Evolutionary conservation across 371 early-diverging fungal genomes (phyloP).

Genomic region (Fennellomyces sp.): DNA sequence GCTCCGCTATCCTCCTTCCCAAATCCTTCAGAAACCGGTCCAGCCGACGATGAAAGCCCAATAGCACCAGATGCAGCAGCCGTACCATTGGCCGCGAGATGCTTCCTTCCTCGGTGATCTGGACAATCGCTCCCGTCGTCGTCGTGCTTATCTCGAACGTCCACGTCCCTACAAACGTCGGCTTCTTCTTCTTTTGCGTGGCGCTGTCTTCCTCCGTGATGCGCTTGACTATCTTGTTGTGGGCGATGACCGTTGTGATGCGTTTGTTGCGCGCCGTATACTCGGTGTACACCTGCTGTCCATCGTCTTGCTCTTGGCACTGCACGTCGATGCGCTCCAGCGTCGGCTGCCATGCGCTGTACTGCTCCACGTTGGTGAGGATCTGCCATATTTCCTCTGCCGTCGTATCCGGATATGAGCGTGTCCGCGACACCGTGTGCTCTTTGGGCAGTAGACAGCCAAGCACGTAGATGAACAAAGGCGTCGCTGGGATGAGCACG

Average conservation of each 20-base stretch:
- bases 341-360: conserved; percentile 40
- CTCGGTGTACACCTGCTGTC: conserved; percentile 1
- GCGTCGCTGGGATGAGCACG: conserved; percentile 13
- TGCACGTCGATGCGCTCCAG: conserved; percentile 29
- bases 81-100: conserved; percentile 43
- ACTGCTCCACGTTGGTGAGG: conserved; percentile 40
- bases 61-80: conserved; percentile 27
- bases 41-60: conserved; percentile 41
- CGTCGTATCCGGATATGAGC: conserved; percentile 20
- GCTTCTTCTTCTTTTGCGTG: conserved; percentile 6
- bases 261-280: conserved; percentile 8
- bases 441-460: conserved; percentile 17
- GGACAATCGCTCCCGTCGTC: conserved; percentile 11
- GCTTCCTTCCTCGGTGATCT: conserved; percentile 42
- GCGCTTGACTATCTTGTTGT: not conserved
- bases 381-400: conserved; percentile 39
- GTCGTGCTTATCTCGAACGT: conserved; percentile 13
- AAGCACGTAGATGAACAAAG: conserved; percentile 21
- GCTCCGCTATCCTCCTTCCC: conserved; percentile 24
- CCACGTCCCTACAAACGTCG: conserved; percentile 22
- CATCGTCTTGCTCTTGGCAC: conserved; percentile 4
- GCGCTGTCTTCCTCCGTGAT: conserved; percentile 3
- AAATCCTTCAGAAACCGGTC: conserved; percentile 48
- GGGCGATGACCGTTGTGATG: not conserved
- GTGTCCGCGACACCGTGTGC: conserved; percentile 17